Base-by-base conservation (phyloP, 768 basidiomycete species). In the Tulasnella sp. region DNA sequence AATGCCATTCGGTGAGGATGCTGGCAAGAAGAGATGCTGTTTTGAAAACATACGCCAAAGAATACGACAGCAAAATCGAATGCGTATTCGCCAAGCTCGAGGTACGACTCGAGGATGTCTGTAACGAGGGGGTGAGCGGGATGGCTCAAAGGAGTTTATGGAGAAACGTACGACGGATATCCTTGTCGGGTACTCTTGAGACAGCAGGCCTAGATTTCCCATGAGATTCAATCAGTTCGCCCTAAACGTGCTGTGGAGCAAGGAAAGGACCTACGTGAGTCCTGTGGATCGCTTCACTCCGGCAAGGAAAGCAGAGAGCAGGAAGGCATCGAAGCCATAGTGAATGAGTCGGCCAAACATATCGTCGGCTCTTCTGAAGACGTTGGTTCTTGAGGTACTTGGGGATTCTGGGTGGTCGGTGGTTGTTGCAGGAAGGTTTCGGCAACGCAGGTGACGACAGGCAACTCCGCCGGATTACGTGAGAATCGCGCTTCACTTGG, bases 21-120 rank as follows among this genome's bases (percentile, higher is more conserved):
- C 72, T 37, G 31, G 19, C 64, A 6, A 12, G 25, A 45, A 49
- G 38, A 69, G 9, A n/a, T 22, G 12, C 34, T 69, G 31, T 52
- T 67, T 68, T n/a, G n/a, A n/a, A 68, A 8, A 85, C 91, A 73
- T 83, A 95, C 93, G 82, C 94, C 93, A 64, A 92, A 87, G 71
- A 95, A 81, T 36, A 96, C 94, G 11, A 94, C 88, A 14, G 92
- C 91, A 80, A 96, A 93, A 84, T 96, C 94, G 80, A 93, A 94
- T 4, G 86, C 84, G 80, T 95, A 95, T 84, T 96, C 93, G 68
- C 93, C 93, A 36, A 90, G 81, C 84, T 94, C 94, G 38, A 96
- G 88, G 84, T 94, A 96, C 12, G 91, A 88, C 54, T 87, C 86
- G 25, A 96, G 82, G 34, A 93, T 77, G 79, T 93, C 93, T 95